These are phyloP conservation scores for Immersiporthe knoxdaviesiana DNA, from an alignment of 2,329 filamentous ascomycete species.

Conservation along the genomic window DNA sequence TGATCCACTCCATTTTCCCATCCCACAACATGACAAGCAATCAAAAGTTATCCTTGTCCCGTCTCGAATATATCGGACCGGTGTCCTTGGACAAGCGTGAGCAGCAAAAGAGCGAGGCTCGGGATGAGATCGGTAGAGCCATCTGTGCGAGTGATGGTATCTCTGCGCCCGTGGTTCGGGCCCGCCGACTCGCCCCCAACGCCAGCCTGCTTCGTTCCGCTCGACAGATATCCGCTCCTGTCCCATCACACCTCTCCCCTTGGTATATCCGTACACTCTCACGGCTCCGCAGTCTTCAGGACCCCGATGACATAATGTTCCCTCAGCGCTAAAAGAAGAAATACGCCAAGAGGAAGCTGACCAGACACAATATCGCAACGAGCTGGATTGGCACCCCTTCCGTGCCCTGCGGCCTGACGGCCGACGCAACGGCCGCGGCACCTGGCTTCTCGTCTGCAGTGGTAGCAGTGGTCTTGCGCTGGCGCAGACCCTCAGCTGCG, in stretches of 20 bases:
- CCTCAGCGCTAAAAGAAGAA: slow-evolving; percentile 76
- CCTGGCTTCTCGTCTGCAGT: slow-evolving; percentile 37
- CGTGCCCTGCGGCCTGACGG: slow-evolving; percentile 55
- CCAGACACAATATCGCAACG: slow-evolving; percentile 79
- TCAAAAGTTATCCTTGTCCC: neutral
- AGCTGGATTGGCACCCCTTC: slow-evolving; percentile 87
- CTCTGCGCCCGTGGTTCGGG: neutral
- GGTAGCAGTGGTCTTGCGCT: slow-evolving; percentile 66
- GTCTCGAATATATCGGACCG: neutral
- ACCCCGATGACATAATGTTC: neutral
- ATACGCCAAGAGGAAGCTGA: slow-evolving; percentile 93
- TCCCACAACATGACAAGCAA: neutral
- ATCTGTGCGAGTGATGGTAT: neutral
- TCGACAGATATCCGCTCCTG: neutral
- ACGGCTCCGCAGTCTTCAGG: slow-evolving; percentile 2
- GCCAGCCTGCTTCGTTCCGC: neutral
- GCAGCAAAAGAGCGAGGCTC: neutral
- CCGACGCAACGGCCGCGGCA: slow-evolving; percentile 51
- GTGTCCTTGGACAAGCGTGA: neutral
- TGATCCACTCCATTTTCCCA: neutral
- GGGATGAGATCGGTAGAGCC: neutral
- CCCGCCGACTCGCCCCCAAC: neutral
- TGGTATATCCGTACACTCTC: neutral
- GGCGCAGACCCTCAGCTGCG: slow-evolving; percentile 73
- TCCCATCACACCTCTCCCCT: neutral